A percentile compares a stretch with the other conserved stretches of the same genome.
Evolutionary conservation across 2,329 filamentous ascomycete species (phyloP).

Genomic region (Magnaporthales sp.): DNA sequence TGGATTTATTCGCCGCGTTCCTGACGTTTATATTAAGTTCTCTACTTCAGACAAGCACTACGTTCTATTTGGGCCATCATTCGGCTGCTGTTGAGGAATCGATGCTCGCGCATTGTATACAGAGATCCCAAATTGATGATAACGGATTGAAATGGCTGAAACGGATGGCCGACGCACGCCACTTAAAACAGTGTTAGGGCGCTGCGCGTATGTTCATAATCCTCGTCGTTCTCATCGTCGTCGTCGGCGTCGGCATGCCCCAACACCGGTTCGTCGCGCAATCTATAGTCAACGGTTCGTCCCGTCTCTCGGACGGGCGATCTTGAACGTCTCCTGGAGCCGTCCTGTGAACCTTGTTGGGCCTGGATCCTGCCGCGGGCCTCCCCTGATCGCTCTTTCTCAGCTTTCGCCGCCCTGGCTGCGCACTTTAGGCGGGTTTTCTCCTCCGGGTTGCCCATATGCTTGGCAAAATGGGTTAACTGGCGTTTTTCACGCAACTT

Average conservation of each 20-base stretch:
- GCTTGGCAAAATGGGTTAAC: not conserved
- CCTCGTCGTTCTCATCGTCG: not conserved
- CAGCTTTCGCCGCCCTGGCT: not conserved
- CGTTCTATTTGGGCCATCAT: too few species aligned
- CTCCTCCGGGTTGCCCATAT: not conserved
- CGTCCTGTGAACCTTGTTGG: not conserved
- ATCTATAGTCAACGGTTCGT: not conserved
- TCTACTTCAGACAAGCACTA: too few species aligned
- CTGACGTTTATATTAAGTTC: too few species aligned
- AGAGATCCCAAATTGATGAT: too few species aligned
- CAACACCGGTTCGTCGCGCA: not conserved
- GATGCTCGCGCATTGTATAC: too few species aligned
- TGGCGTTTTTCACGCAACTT: not conserved
- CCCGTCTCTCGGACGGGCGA: not conserved
- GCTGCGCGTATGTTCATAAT: too few species aligned
- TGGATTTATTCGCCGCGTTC: too few species aligned
- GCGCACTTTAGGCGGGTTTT: not conserved
- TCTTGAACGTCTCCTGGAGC: not conserved
- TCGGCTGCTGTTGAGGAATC: too few species aligned
- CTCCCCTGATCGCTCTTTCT: not conserved
- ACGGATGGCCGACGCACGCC: too few species aligned
- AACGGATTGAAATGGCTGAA: too few species aligned
- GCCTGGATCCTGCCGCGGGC: not conserved
- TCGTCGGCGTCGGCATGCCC: not conserved
- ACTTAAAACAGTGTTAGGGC: too few species aligned